Evolutionary conservation across 768 basidiomycete species (phyloP), one percentile per base, ranked within the genome.

Genomic region (Pisolithus albus): DNA sequence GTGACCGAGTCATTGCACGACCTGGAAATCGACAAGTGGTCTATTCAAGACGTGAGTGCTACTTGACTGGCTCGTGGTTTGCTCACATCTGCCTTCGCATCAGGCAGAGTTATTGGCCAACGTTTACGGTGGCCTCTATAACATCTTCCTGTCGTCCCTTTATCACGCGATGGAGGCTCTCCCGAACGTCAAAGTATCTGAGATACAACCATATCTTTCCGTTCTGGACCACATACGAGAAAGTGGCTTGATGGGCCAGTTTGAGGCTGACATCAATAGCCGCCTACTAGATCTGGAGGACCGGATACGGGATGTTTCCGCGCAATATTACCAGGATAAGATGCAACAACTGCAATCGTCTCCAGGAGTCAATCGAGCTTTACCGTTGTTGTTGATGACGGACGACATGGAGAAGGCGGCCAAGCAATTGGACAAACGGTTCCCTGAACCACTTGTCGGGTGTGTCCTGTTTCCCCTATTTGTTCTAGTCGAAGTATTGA

Each of bases 321-420:
- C 72, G 6, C 72, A 81, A 8, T 82, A 76, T 70, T 91, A 86
- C 61, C 79, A 78, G 15, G 65, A 69, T 50, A 85, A 81, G 69
- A 77, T 81, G 58, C 73, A 77, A 40, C 81, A 84, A 58, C 72
- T 88, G 59, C 80, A 81, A 57, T 69, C 79, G 3, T 71, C 81
- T 6, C 86, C 87, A 4, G 89, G 88, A 1, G 85, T 87, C 11
- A 92, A 92, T 60, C 75, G 84, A 39, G 89, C 92, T 0, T 70
- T 91, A 34, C 91, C 92, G 1, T 70, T 94, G 36, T 69, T 95
- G 26, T 67, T 88, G 26, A 82, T 95, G 80, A 90, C 89, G 4
- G 86, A 88, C 44, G 94, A 95, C 70, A 70, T 96, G 2, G 92
- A 95, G 75, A 95, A 92, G 65, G 71, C 76, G 36, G 82, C 88